Percentiles rank a stretch among this genome's conserved stretches.
These are phyloP conservation scores for Eruca vesicaria DNA, from an alignment of 441 rosid species.

Conservation along the genomic window DNA sequence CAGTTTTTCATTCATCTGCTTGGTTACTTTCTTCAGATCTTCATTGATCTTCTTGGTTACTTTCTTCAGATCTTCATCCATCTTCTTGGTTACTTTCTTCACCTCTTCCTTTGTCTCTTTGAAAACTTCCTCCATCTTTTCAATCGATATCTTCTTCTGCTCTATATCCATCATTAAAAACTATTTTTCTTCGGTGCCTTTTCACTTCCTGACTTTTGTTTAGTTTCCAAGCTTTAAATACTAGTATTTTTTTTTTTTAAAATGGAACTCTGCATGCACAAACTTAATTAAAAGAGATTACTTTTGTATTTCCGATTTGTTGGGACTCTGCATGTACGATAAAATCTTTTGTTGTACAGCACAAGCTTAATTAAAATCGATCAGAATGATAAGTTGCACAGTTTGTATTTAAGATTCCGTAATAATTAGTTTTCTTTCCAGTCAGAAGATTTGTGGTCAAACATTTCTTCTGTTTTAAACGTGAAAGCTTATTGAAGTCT, in stretches of 20 bases:
- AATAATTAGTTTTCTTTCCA: background rate
- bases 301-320: background rate
- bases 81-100: background rate
- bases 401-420: background rate
- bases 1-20: background rate
- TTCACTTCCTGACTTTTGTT: background rate
- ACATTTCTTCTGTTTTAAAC: background rate
- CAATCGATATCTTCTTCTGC: background rate
- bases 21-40: background rate
- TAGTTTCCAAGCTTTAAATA: background rate
- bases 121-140: background rate
- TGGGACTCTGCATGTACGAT: background rate
- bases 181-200: background rate
- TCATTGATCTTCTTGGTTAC: background rate
- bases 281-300: background rate
- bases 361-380: background rate
- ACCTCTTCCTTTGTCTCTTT: background rate
- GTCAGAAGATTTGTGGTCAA: background rate
- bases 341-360: background rate
- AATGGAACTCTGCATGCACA: background rate
- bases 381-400: background rate
- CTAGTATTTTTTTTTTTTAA: background rate
- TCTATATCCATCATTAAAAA: background rate
- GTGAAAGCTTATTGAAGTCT: background rate
- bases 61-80: background rate